Base-by-base conservation (phyloP, 2,329 filamentous ascomycete species). In the Alternaria postmessia region DNA sequence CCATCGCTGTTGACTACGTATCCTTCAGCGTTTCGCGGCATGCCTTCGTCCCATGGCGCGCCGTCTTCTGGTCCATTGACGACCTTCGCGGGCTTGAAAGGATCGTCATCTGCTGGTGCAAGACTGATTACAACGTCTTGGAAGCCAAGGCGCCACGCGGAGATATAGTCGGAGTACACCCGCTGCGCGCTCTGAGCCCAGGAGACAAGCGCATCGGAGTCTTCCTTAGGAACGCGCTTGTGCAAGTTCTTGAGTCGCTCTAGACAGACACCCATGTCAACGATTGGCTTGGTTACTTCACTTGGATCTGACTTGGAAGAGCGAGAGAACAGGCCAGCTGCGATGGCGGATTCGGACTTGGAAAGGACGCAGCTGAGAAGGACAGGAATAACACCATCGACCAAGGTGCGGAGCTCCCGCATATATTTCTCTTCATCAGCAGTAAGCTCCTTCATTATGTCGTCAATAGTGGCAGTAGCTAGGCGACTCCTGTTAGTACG, bases 51-150 rank as follows among this genome's bases (percentile, higher is more conserved):
- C 73, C 84, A 84, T 5, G 81, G 80, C 12, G 83, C 81, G 34
- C 81, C 78, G 60, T 80, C 78, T 2, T 74, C 75, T 82, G 89
- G 54, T 81, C 72, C 74, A 18, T 74, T 69, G 16, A 78, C 69
- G 6, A 76, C 59, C 56, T 72, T 79, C 12, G 75, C 73, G 9
- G 72, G 74, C 43, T 83, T 63, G 86, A 87, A 80, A 86, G 75
- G 70, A 39, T 88, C 84, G 48, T 90, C 87, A 34, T 89, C 87
- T 5, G 88, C 87, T 7, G 93, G 91, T 1, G 93, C 93, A 34
- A 98, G 87, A 74, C 97, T 98, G 69, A 99, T 92, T 51, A 98
- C 89, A 20, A 99, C 88, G 75, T 96, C 94, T 72, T 97, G 91
- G 78, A 98, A 99, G 0, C 95, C 95, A 48, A 98, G 85, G 30